Evolutionary conservation across 768 basidiomycete species (phyloP), one percentile per base, ranked within the genome.

Genomic region (Cyathus striatus): DNA sequence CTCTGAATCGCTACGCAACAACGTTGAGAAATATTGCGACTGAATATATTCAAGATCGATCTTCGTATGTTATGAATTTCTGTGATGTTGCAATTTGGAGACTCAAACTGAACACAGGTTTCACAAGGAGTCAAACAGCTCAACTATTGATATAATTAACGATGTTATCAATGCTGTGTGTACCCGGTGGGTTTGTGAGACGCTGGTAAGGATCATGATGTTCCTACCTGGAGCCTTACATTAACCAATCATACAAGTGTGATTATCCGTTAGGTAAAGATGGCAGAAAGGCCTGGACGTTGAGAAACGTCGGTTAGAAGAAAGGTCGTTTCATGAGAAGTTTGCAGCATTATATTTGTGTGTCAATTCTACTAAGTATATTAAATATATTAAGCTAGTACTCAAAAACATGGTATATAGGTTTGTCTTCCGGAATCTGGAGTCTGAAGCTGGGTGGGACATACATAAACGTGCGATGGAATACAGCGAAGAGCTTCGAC

Each of bases 121-220:
- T n/a, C n/a, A n/a, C n/a, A n/a, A n/a, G n/a, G n/a, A n/a, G n/a
- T n/a, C n/a, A n/a, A n/a, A n/a, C n/a, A n/a, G n/a, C n/a, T n/a
- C n/a, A n/a, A 35, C 40, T 10, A 44, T 59, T 17, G 58, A 60
- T 42, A 45, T 60, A 13, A 51, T 54, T 12, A 38, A 44, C 13
- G 55, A 57, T 36, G 50, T 61, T 2, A 58, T 61, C 34, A 57
- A 59, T 43, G 48, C 46, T 5, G 50, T 53, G 2, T 61, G 56
- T 35, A 55, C 51, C 18, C 48, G 53, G 13, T 61, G 59, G 59
- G 57, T 56, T 26, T 57, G 56, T 42, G 47, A 53, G 18, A 50
- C 50, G 7, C 44, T 61, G 16, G 59, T 61, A 41, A 35, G 51
- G n/a, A n/a, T n/a, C n/a, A n/a, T n/a, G n/a, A n/a, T n/a, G n/a